Base-by-base conservation (phyloP, 257 asterid species). In the Craterostigma plantagineum region DNA sequence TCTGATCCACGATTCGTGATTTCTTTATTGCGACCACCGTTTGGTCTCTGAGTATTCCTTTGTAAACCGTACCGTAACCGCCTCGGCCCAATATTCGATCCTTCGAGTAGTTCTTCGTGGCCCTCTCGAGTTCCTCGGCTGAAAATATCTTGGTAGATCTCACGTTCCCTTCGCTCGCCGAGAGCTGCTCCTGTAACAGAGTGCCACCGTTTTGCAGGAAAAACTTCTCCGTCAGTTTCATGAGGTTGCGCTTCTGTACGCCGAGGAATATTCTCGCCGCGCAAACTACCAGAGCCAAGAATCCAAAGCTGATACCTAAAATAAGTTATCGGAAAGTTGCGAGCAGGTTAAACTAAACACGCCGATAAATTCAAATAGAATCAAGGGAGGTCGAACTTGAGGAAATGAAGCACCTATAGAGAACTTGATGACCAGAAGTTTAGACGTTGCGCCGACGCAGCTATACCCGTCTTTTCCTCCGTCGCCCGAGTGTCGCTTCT, bases 51-150 rank as follows among this genome's bases (percentile, higher is more conserved):
- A 78, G 65, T 12, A 74, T 56, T 16, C 77, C 79, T 57, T 73
- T 69, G 48, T 72, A 73, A 1, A 76, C 78, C 0, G 60, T 54
- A 0, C 79, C 86, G 35, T 74, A 63, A 0, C 85, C 79, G 12
- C 85, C 92, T 27, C 49, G 54, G n/a, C 85, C 85, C 1, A 74
- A 68, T 5, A 74, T 63, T 0, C 72, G 56, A 4, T 74, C 76
- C 3, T 66, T 67, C 0, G 80, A 64, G 7, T 70, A 77, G 27
- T 46, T 62, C 41, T 65, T 61, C 23, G 77, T 69, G 46, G 73
- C 77, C 57, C 59, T 59, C 33, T 48, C 50, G 3, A 67, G 67
- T 5, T 67, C 75, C 11, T 55, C 59, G 0, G 69, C 64, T 0
- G 76, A 50, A 30, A 69, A 69, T 46, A 64, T 51, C 42, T 61